These are phyloP conservation scores for Schizophyllum amplum DNA, from an alignment of 1,284 basidiomycete species.

Conservation along the genomic window DNA sequence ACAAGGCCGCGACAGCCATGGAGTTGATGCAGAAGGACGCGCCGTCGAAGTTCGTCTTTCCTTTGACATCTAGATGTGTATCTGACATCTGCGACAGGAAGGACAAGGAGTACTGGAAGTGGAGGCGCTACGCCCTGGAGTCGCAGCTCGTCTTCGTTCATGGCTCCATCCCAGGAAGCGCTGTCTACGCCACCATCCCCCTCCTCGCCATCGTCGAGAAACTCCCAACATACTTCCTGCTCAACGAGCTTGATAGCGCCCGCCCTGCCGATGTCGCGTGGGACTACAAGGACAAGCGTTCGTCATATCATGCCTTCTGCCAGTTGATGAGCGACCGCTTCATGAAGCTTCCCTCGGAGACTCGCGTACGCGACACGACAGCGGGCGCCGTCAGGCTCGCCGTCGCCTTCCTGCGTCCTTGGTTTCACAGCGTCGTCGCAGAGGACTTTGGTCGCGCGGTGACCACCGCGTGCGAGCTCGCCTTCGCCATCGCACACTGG, in stretches of 20 bases:
- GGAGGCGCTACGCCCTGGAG: constrained; percentile 65
- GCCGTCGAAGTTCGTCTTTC: constrained; percentile 42
- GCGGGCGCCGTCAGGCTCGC: constrained; percentile 59
- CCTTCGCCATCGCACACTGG: constrained; percentile 59
- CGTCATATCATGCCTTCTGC: constrained; percentile 62
- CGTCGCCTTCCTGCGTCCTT: constrained; percentile 54
- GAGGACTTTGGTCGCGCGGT: constrained; percentile 43
- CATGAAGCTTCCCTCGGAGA: constrained; percentile 41
- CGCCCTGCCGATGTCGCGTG: constrained; percentile 42
- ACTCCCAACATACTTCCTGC: constrained; percentile 63
- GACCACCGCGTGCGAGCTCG: constrained; percentile 40
- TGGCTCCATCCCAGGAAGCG: constrained; percentile 54
- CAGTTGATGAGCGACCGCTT: constrained; percentile 58
- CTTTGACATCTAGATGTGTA: background rate
- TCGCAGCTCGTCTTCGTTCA: constrained; percentile 67
- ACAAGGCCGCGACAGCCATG: constrained; percentile 52
- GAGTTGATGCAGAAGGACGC: constrained; percentile 46
- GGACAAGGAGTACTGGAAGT: constrained; percentile 59
- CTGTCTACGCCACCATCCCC: constrained; percentile 61
- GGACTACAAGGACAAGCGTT: constrained; percentile 51
- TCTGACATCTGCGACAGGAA: constrained; percentile 6
- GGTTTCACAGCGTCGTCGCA: constrained; percentile 46
- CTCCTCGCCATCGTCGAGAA: constrained; percentile 52
- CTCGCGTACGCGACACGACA: constrained; percentile 55
- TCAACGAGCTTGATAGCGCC: constrained; percentile 16